Evolutionary conservation across 306 rosid genomes (phyloP).

Genomic region (Prosopis cineraria): DNA sequence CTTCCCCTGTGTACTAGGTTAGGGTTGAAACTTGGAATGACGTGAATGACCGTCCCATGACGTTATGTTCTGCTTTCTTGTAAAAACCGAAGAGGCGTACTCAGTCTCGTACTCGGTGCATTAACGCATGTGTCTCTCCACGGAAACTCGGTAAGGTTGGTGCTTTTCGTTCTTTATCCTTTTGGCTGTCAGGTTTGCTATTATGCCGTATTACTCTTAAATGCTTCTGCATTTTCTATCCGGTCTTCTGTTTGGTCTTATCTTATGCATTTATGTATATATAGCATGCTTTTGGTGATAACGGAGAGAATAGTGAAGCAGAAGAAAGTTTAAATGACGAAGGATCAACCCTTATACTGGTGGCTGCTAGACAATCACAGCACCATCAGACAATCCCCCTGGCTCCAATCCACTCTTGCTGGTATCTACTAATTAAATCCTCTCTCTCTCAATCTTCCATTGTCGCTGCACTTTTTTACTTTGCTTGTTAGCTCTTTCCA

Average conservation of each 20-base stretch:
- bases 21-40: slow-evolving; percentile 26
- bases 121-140: slow-evolving; percentile 13
- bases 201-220: neutral
- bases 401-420: slow-evolving; percentile 79
- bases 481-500: neutral
- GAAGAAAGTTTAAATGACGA: slow-evolving; percentile 43
- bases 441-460: neutral
- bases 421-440: slow-evolving; percentile 49
- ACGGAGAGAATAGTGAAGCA: slow-evolving; percentile 29
- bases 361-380: slow-evolving; percentile 75
- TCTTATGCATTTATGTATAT: neutral
- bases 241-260: slow-evolving; percentile 3
- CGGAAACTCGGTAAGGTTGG: neutral
- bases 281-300: slow-evolving; percentile 8
- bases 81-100: slow-evolving; percentile 23
- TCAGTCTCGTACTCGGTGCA: slow-evolving; percentile 23
- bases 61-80: slow-evolving; percentile 1
- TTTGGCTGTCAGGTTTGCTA: neutral
- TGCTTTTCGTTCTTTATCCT: slow-evolving; percentile 14
- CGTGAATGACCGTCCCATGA: slow-evolving; percentile 10
- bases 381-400: slow-evolving; percentile 58
- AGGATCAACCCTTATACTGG: slow-evolving; percentile 54
- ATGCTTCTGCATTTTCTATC: neutral
- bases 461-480: neutral
- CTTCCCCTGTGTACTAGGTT: too few species aligned